A percentile compares a stretch with the other conserved stretches of the same genome.
Conservation (phyloP, 2,329 filamentous ascomycete species). For the Arthroderma sp. region DNA sequence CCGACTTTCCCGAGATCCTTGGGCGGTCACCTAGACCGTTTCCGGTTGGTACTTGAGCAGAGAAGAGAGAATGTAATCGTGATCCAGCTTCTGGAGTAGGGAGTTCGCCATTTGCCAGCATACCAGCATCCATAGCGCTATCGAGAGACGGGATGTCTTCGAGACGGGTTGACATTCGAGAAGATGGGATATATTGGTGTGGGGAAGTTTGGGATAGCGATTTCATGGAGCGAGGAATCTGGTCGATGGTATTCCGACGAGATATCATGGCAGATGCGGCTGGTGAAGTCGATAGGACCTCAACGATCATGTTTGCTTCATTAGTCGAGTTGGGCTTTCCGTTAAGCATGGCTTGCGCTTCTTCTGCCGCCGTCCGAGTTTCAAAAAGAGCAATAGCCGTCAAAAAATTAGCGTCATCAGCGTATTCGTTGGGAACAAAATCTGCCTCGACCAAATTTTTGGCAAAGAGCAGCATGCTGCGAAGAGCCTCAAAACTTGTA, state of each 20-base stretch:
- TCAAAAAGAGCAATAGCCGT: conserved; percentile 48
- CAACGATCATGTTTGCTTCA: conserved; percentile 44
- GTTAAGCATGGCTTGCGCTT: conserved; percentile 46
- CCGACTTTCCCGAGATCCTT: conserved; percentile 45
- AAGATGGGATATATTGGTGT: conserved; percentile 21
- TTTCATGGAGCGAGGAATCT: conserved; percentile 14
- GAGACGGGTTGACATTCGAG: conserved; percentile 3
- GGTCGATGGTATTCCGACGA: conserved; percentile 42
- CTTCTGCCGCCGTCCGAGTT: conserved; percentile 43
- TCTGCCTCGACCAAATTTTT: conserved; percentile 49
- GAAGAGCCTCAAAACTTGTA: conserved; percentile 44
- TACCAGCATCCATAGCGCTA: background rate
- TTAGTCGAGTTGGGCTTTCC: conserved; percentile 50
- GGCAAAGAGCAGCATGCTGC: conserved; percentile 52
- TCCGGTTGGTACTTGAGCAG: conserved; percentile 46
- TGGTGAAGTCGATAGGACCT: conserved; percentile 34
- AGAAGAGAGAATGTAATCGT: conserved; percentile 45
- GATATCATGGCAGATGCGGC: conserved; percentile 17
- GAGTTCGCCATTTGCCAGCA: conserved; percentile 36
- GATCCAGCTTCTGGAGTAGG: conserved; percentile 37
- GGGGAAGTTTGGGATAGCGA: conserved; percentile 18
- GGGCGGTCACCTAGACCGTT: conserved; percentile 40
- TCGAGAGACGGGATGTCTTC: conserved; percentile 2
- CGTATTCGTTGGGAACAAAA: conserved; percentile 40
- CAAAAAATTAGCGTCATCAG: conserved; percentile 43